Percentiles rank a stretch among this genome's conserved stretches.
phyloP scores from a whole-genome alignment of 2,329 filamentous ascomycete species.

The Calcarisporium arbuscula region DNA sequence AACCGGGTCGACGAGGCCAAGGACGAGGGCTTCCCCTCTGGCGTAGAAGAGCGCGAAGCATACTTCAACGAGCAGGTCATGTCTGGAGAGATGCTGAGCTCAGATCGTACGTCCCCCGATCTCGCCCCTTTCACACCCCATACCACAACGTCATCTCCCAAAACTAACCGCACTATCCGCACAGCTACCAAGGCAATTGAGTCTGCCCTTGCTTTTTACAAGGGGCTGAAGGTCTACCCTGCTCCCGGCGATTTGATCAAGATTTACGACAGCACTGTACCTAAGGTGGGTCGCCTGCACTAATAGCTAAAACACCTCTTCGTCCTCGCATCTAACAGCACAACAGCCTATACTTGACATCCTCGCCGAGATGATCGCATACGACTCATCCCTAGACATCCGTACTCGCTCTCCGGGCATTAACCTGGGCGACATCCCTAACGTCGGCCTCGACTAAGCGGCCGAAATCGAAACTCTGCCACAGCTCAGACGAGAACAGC shows the following conservation, averaged over 20 bases:
- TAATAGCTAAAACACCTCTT: too few relatives aligned
- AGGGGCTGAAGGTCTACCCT: constrained; percentile 96
- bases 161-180: constrained; percentile 1
- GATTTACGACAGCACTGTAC: constrained; percentile 98
- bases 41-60: constrained; percentile 86
- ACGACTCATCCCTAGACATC: constrained; percentile 69
- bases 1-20: constrained; percentile 71
- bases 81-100: constrained; percentile 74
- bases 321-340: too few relatives aligned
- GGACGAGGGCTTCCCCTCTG: constrained; percentile 84
- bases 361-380: constrained; percentile 95
- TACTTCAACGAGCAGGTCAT: constrained; percentile 98
- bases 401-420: constrained; percentile 33
- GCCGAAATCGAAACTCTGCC: too few relatives aligned
- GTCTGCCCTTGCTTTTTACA: constrained; percentile 93
- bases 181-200: constrained; percentile 66
- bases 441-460: constrained; percentile 48
- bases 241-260: constrained; percentile 85
- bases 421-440: constrained; percentile 43
- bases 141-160: not conserved
- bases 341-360: constrained; percentile 88
- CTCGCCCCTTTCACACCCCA: not conserved
- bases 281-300: constrained; percentile 66
- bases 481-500: too few relatives aligned
- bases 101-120: constrained; percentile 60